These are phyloP conservation scores for Cutaneotrichosporon curvatum DNA, from an alignment of 1,284 basidiomycete genomes.

Conservation along the genomic window DNA sequence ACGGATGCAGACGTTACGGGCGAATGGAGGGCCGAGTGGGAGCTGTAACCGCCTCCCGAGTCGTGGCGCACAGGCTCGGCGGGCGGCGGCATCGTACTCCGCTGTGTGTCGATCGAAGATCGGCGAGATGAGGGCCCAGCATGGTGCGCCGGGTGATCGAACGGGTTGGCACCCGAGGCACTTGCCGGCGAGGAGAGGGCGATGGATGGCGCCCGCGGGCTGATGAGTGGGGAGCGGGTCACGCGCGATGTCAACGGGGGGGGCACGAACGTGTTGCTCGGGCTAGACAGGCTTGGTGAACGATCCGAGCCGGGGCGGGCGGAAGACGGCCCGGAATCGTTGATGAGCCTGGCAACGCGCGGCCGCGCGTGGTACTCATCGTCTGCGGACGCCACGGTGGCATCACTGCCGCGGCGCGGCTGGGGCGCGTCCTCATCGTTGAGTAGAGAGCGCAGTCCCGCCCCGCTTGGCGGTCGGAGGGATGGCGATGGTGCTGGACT, in stretches of 20 bases:
- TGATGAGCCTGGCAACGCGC: constrained; percentile 26
- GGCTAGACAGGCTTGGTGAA: constrained; percentile 10
- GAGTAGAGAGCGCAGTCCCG: constrained; percentile 7
- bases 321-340: constrained; percentile 19
- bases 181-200: constrained; percentile 1
- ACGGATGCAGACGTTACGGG: constrained; percentile 35
- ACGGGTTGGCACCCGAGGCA: not conserved
- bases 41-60: not conserved
- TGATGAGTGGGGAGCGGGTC: constrained; percentile 11
- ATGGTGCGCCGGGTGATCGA: not conserved
- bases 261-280: constrained; percentile 9
- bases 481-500: constrained; percentile 5
- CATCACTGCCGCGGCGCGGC: constrained; percentile 9
- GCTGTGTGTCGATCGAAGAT: constrained; percentile 10
- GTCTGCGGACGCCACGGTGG: constrained; percentile 8
- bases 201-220: not conserved
- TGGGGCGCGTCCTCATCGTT: constrained; percentile 11
- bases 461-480: constrained; percentile 9
- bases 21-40: constrained; percentile 24
- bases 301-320: constrained; percentile 5
- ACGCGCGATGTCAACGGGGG: not conserved
- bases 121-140: constrained; percentile 13
- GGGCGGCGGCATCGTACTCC: constrained; percentile 30
- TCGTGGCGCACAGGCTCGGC: constrained; percentile 14
- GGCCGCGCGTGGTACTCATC: constrained; percentile 12